These are phyloP conservation scores for Moesziomyces aphidis DNA, from an alignment of 1,284 basidiomycete species.

Conservation along the genomic window DNA sequence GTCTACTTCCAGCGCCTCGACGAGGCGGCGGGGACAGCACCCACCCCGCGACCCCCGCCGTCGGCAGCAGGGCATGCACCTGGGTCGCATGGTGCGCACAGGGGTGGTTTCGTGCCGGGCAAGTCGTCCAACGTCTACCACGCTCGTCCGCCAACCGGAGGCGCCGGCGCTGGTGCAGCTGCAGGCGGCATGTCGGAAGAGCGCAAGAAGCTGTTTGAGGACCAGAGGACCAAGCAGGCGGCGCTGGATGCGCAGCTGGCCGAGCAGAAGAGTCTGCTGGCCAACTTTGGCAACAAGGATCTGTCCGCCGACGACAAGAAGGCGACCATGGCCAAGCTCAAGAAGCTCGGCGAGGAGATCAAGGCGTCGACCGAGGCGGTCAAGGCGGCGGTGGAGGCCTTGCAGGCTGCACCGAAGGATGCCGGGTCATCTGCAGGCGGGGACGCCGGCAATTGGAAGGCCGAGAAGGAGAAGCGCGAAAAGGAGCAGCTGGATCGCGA, in stretches of 20 bases:
- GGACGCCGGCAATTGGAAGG: conserved; percentile 70
- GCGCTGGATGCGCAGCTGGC: conserved; percentile 84
- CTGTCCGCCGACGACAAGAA: conserved; percentile 81
- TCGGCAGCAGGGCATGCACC: conserved; percentile 14
- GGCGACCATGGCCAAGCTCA: conserved; percentile 79
- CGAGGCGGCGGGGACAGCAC: conserved; percentile 75
- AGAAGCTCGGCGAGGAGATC: conserved; percentile 85
- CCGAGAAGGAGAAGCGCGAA: conserved; percentile 77
- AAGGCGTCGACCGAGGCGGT: conserved; percentile 70
- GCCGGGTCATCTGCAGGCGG: conserved; percentile 17
- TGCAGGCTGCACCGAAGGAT: conserved; percentile 61
- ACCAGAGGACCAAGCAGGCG: conserved; percentile 75
- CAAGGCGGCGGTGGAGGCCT: conserved; percentile 64
- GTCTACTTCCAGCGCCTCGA: conserved; percentile 67
- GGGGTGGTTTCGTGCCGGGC: conserved; percentile 57
- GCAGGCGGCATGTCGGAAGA: conserved; percentile 41
- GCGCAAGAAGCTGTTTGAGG: conserved; percentile 69
- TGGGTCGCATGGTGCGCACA: conserved; percentile 9
- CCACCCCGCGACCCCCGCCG: conserved; percentile 75
- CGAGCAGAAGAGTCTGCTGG: conserved; percentile 89
- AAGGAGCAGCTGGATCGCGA: conserved; percentile 79
- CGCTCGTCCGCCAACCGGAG: conserved; percentile 38
- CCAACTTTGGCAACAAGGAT: conserved; percentile 74
- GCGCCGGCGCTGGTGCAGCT: conserved; percentile 13
- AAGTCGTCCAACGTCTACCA: conserved; percentile 61